Evolutionary conservation across 2,329 filamentous ascomycete species (phyloP), one percentile per base, ranked within the genome.

Genomic region (Magnaporthiopsis poae): DNA sequence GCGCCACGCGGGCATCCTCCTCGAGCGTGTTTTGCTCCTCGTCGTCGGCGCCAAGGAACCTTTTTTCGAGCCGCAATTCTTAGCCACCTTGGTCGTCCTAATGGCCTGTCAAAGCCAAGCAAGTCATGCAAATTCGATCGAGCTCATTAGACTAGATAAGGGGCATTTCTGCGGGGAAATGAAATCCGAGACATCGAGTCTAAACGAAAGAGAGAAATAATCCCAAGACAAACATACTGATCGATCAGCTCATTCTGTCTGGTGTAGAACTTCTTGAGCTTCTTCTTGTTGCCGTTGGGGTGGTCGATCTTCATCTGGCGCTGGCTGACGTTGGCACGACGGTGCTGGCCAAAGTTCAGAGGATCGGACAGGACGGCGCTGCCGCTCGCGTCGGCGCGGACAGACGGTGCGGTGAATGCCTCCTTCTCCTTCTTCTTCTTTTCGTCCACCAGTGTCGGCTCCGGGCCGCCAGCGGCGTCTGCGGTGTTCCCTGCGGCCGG

Each of bases 21-120:
- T 83, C 79, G 61, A 81, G 75, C 65, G 80, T 79, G 56, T 81
- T 74, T 2, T 78, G 78, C 74, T 86, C 84, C 71, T 86, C 84
- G 69, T 86, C 82, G 31, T 79, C 79, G 67, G 82, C 84, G 39
- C 82, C 80, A 9, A 87, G 80, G 69, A 86, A 86, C 33, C 61
- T 62, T 39, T 62, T 62, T 62, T 11, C 7, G n/a, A 25, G 46
- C 21, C 3, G 21, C 46, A n/a, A n/a, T 56, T 56, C 18, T 56
- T 56, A 56, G 46, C 21, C 46, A 25, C 11, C 46, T 56, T 56
- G 46, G 46, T 21, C 46, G 21, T 56, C n/a, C 11, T 9, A 2
- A 2, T 56, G 4, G 18, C 4, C 5, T 8, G 46, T 21, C 46
- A 25, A 9, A 1, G 18, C 46, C 9, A 56, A 56, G 21, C 18